These are phyloP conservation scores for Inga leiocalycina DNA, from an alignment of 306 rosid species.

Conservation along the genomic window DNA sequence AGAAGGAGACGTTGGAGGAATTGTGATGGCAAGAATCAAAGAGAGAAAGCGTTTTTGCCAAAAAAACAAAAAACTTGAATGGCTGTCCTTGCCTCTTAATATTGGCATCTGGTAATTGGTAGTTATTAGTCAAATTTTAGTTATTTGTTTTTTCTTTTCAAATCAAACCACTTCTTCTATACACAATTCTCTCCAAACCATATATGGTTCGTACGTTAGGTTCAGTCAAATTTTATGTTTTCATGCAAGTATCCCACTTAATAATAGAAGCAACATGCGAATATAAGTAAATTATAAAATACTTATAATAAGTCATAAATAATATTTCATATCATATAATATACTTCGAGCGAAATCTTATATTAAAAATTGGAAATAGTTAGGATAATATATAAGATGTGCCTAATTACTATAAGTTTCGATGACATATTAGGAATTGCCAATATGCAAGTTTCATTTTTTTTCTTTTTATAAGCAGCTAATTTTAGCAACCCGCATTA, in stretches of 20 bases:
- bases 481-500: background rate
- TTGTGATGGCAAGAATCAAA: background rate
- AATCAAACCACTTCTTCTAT: background rate
- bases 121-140: constrained; percentile 5
- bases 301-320: background rate
- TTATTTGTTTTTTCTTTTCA: background rate
- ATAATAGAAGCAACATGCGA: background rate
- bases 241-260: background rate
- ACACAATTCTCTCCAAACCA: background rate
- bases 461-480: background rate
- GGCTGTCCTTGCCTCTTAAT: constrained; percentile 37
- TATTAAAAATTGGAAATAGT: too few species aligned
- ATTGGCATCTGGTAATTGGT: constrained; percentile 28
- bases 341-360: too few species aligned
- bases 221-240: background rate
- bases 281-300: background rate
- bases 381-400: background rate
- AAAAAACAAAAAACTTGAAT: constrained; percentile 16
- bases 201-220: background rate
- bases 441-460: background rate
- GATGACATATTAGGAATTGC: background rate
- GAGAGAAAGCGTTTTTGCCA: background rate
- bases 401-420: background rate
- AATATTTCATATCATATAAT: too few species aligned
- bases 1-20: background rate